Base-by-base conservation (phyloP, 345 rosid species). In the Populus euphratica region DNA sequence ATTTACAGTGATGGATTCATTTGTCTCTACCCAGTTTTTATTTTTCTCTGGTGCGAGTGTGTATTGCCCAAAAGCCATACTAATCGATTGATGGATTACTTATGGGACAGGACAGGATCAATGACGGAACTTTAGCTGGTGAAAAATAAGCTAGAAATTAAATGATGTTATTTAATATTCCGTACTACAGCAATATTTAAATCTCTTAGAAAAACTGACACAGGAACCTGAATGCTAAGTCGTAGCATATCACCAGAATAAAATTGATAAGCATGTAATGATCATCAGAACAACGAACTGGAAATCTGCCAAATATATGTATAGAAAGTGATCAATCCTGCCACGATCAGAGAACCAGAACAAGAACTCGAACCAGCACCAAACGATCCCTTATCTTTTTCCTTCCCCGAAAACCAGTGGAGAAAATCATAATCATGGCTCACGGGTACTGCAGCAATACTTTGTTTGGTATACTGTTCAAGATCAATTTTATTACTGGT, bases 351-450 rank as follows among this genome's bases (percentile, higher is more conserved):
- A 69, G 31, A 69, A 69, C 36, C 52, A 14, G 50, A 47, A 47
- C 50, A 47, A 47, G 17, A 47, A 12, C 50, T 16, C 14, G 50
- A 47, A 4, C 50, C 50, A 14, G 50, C 17, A 47, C 17, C 13
- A 47, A 14, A 14, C 14, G 4, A 47, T 49, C 25, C 27, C 56
- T 65, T 35, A 62, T 36, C 43, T 29, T 14, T 6, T 50, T 29
- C 49, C 54, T 8, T 21, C 14, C 52, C 62, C 17, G 14, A 68
- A 75, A 80, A 50, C 54, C 64, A 38, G 70, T 29, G 47, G 21
- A 23, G 75, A 70, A 75, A 80, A 75, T 38, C 78, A 80, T 75
- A 70, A 72, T 75, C 31, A 69, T 63, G 82, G 79, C 18, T 47
- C 50, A 13, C 50, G 5, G 50, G 50, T 4, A 4, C 16, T 47